Evolutionary conservation across 2,329 filamentous ascomycete species (phyloP).

Genomic region (Cercospora zeae-maydis): DNA sequence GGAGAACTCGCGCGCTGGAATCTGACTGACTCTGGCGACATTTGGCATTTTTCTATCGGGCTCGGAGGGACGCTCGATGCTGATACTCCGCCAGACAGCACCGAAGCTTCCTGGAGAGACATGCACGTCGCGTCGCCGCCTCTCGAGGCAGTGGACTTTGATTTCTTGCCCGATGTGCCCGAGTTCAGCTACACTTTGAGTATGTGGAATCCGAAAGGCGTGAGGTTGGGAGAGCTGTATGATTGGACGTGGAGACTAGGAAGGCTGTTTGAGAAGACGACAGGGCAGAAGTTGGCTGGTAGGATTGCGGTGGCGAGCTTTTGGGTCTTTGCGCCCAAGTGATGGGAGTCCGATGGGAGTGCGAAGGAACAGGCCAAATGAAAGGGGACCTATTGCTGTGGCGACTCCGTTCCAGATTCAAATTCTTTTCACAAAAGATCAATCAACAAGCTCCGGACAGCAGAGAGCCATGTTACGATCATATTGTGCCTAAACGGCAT

Average conservation of each 20-base stretch:
- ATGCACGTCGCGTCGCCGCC: constrained; percentile 16
- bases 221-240: constrained; percentile 16
- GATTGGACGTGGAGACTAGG: constrained; percentile 18
- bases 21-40: background rate
- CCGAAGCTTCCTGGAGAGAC: constrained; percentile 4
- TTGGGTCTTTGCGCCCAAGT: background rate
- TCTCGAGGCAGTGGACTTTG: constrained; percentile 8
- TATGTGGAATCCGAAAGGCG: constrained; percentile 10
- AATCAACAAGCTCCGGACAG: too few species aligned
- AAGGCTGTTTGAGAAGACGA: background rate
- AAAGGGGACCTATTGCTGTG: too few species aligned
- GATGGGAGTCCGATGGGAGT: background rate
- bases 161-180: constrained; percentile 7
- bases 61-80: constrained; percentile 6
- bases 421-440: too few species aligned
- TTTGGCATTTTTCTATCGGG: constrained; percentile 11
- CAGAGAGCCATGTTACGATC: too few species aligned
- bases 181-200: constrained; percentile 5
- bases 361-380: too few species aligned
- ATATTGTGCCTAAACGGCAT: too few species aligned
- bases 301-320: constrained; percentile 1
- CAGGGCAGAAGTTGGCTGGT: background rate
- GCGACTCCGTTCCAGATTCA: too few species aligned
- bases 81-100: background rate
- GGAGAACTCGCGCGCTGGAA: background rate